Percentiles rank a stretch among this genome's conserved stretches.
Evolutionary conservation across 352 stramenopile genomes (phyloP).

Genomic region (Globisporangium perplexum): DNA sequence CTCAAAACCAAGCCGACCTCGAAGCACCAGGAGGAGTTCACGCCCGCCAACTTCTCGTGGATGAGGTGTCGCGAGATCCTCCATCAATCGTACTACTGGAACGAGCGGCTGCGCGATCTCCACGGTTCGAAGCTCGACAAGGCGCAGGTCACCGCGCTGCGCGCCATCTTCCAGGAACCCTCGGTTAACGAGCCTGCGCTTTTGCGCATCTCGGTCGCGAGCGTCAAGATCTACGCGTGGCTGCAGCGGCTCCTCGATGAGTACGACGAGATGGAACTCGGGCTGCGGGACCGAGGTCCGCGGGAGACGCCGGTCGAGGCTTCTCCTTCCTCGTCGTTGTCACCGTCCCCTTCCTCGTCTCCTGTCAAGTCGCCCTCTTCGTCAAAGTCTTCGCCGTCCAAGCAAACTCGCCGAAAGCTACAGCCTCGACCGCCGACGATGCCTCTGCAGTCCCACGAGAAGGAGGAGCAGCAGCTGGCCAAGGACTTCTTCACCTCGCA

Average conservation of each 20-base stretch:
- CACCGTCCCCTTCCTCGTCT: background rate
- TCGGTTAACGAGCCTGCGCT: slow-evolving; percentile 46
- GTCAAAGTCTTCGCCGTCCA: background rate
- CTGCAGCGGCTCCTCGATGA: slow-evolving; percentile 56
- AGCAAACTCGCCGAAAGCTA: slow-evolving; percentile 2
- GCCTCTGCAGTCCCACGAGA: background rate
- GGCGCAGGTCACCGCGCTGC: slow-evolving; percentile 43
- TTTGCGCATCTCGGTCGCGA: slow-evolving; percentile 42
- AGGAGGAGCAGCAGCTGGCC: slow-evolving; percentile 11
- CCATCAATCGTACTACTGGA: slow-evolving; percentile 43
- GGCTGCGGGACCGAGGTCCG: slow-evolving; percentile 15
- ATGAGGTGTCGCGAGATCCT: slow-evolving; percentile 49
- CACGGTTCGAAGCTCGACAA: slow-evolving; percentile 29
- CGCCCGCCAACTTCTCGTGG: slow-evolving; percentile 56
- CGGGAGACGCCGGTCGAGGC: slow-evolving; percentile 7
- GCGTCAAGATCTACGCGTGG: slow-evolving; percentile 60
- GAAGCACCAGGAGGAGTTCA: slow-evolving; percentile 49
- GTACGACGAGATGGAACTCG: slow-evolving; percentile 47
- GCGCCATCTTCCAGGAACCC: slow-evolving; percentile 58
- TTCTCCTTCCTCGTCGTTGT: background rate
- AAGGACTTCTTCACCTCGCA: slow-evolving; percentile 12
- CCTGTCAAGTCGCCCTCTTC: background rate
- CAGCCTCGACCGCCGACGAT: slow-evolving; percentile 7
- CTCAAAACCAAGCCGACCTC: slow-evolving; percentile 27
- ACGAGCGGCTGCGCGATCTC: slow-evolving; percentile 29